These are phyloP conservation scores for Chalciporus chontae DNA, from an alignment of 768 basidiomycete genomes.

Conservation along the genomic window DNA sequence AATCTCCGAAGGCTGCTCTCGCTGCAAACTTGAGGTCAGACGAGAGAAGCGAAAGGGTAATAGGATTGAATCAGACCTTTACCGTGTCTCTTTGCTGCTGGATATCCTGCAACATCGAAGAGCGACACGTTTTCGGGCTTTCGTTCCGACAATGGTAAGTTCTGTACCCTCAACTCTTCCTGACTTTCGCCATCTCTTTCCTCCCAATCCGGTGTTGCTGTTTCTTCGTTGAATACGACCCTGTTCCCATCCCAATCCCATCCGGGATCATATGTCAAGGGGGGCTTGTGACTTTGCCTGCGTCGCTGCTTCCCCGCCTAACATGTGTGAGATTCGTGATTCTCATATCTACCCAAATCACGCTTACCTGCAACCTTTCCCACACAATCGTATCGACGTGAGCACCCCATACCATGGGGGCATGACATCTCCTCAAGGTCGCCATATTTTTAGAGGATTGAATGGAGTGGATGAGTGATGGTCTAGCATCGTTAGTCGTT, in stretches of 20 bases:
- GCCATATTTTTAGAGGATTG: slow-evolving; percentile 8
- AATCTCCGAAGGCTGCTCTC: slow-evolving; percentile 11
- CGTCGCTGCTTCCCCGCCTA: slow-evolving; percentile 16
- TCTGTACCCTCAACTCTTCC: not conserved
- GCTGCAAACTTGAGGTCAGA: slow-evolving; percentile 3
- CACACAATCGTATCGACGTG: slow-evolving; percentile 5
- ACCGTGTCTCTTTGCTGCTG: not conserved
- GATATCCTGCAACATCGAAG: slow-evolving; percentile 2
- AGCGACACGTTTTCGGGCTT: not conserved
- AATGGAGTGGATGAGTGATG: not conserved
- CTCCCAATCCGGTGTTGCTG: not conserved
- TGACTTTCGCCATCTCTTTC: not conserved
- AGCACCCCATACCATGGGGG: slow-evolving; percentile 7
- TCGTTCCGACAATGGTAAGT: not conserved
- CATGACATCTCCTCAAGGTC: slow-evolving; percentile 16
- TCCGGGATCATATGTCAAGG: slow-evolving; percentile 13
- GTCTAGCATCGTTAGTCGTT: not conserved
- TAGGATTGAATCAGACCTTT: slow-evolving; percentile 11
- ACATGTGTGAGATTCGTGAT: not conserved
- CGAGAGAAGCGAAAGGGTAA: not conserved
- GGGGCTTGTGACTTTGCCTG: slow-evolving; percentile 8
- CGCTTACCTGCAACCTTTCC: slow-evolving; percentile 13
- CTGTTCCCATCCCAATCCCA: slow-evolving; percentile 25
- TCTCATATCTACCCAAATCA: not conserved
- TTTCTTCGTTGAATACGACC: slow-evolving; percentile 3